Conservation (phyloP, 768 basidiomycete species). For the Amyloporia xantha region DNA sequence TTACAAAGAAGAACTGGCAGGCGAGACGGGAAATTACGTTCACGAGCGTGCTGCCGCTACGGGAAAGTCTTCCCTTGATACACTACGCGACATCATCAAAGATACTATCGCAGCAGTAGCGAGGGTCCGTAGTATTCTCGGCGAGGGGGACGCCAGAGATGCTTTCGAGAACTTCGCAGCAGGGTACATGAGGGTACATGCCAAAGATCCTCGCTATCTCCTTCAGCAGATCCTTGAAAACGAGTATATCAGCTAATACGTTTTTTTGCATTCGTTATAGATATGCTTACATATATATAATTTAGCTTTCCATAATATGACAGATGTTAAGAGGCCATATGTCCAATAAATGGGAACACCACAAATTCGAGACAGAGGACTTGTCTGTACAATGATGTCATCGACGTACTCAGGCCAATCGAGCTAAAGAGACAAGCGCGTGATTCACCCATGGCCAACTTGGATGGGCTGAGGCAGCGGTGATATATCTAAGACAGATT, state of each 20-base stretch:
- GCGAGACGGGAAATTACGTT: constrained; percentile 14
- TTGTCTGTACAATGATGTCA: too few relatives aligned
- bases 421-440: too few relatives aligned
- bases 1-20: constrained; percentile 14
- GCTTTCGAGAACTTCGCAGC: constrained; percentile 15
- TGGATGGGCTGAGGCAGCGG: too few relatives aligned
- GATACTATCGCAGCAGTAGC: constrained; percentile 17
- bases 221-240: constrained; percentile 6
- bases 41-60: constrained; percentile 10
- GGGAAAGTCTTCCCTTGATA: not conserved
- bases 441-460: too few relatives aligned
- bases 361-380: too few relatives aligned
- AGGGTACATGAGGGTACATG: constrained; percentile 16
- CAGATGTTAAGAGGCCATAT: constrained; percentile 31
- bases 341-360: constrained; percentile 22
- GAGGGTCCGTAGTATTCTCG: constrained; percentile 5
- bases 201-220: constrained; percentile 4
- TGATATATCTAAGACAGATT: too few relatives aligned
- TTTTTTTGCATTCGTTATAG: not conserved
- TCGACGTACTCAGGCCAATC: too few relatives aligned
- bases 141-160: constrained; percentile 6
- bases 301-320: constrained; percentile 24
- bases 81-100: constrained; percentile 7
- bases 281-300: not conserved
- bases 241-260: not conserved